Percentiles rank a stretch among this genome's conserved stretches.
phyloP scores from a whole-genome alignment of 306 rosid species.

The Adenanthera pavonina region DNA sequence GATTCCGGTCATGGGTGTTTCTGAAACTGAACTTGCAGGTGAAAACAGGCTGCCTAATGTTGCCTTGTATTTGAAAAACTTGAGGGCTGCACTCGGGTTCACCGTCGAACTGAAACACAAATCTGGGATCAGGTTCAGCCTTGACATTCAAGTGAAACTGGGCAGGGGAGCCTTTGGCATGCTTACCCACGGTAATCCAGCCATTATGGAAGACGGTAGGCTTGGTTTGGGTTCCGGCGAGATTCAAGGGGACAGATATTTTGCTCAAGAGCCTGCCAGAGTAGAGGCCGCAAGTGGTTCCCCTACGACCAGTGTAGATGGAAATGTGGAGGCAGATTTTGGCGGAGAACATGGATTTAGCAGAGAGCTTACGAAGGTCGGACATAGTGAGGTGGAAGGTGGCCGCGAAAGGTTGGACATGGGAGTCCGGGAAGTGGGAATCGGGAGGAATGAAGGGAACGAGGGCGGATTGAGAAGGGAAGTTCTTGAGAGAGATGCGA shows the following conservation, averaged over 20 bases:
- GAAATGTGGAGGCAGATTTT: constrained; percentile 58
- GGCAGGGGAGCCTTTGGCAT: constrained; percentile 55
- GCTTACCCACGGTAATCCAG: constrained; percentile 71
- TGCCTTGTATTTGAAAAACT: constrained; percentile 75
- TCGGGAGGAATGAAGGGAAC: constrained; percentile 62
- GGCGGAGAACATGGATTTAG: constrained; percentile 50
- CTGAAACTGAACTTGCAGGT: constrained; percentile 79
- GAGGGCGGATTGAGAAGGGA: constrained; percentile 61
- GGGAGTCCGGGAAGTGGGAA: constrained; percentile 47
- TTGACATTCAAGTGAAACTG: constrained; percentile 75
- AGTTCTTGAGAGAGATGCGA: constrained; percentile 62
- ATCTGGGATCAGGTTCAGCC: constrained; percentile 76
- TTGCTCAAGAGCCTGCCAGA: constrained; percentile 60
- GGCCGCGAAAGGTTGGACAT: constrained; percentile 51
- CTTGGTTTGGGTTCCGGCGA: constrained; percentile 56
- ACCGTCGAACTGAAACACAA: constrained; percentile 79
- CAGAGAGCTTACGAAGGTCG: constrained; percentile 53
- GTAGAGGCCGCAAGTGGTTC: constrained; percentile 67
- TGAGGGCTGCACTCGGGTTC: constrained; percentile 84
- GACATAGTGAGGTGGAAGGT: constrained; percentile 67
- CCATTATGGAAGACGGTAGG: constrained; percentile 60
- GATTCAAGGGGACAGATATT: constrained; percentile 61
- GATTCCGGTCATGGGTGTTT: constrained; percentile 65
- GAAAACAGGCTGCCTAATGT: constrained; percentile 73
- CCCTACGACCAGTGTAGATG: constrained; percentile 61